A percentile compares a stretch with the other conserved stretches of the same genome.
phyloP scores from a whole-genome alignment of 352 stramenopile species.

The Globisporangium okanoganense region DNA sequence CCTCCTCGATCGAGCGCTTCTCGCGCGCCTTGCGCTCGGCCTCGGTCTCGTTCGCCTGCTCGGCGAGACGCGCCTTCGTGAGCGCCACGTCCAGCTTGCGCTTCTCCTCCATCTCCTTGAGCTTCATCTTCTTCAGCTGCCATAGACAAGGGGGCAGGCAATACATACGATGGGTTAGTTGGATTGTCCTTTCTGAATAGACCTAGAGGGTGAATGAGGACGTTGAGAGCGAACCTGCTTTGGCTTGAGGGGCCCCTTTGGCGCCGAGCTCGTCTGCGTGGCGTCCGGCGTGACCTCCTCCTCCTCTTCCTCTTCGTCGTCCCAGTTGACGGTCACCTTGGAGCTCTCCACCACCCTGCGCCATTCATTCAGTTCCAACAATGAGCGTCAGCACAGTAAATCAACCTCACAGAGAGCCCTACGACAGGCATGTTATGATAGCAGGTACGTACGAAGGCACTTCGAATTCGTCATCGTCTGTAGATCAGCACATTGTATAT shows the following conservation, averaged over 20 bases:
- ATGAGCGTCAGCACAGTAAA: neutral
- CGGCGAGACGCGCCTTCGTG: conserved; percentile 66
- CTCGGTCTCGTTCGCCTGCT: conserved; percentile 61
- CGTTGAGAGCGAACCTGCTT: conserved; percentile 38
- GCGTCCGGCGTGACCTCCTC: conserved; percentile 24
- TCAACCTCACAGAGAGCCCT: neutral
- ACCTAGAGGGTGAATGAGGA: neutral
- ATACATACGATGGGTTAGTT: neutral
- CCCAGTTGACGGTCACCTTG: conserved; percentile 57
- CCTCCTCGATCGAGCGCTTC: conserved; percentile 59
- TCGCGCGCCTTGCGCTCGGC: conserved; percentile 58
- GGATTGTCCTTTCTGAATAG: neutral
- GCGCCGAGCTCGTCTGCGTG: conserved; percentile 19
- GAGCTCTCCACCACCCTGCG: conserved; percentile 31
- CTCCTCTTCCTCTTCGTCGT: conserved; percentile 76
- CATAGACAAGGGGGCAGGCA: neutral
- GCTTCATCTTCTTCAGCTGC: conserved; percentile 81
- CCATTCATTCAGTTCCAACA: conserved; percentile 8
- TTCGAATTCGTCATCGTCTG: conserved; percentile 86
- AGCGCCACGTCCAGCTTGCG: conserved; percentile 70
- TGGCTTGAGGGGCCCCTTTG: conserved; percentile 67
- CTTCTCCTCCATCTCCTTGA: conserved; percentile 86
- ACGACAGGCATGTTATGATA: neutral
- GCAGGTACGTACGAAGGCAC: conserved; percentile 29
- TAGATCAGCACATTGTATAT: neutral